Percentiles rank a stretch among this genome's conserved stretches.
phyloP scores from a whole-genome alignment of 768 basidiomycete genomes.

The Pisolithus albus region DNA sequence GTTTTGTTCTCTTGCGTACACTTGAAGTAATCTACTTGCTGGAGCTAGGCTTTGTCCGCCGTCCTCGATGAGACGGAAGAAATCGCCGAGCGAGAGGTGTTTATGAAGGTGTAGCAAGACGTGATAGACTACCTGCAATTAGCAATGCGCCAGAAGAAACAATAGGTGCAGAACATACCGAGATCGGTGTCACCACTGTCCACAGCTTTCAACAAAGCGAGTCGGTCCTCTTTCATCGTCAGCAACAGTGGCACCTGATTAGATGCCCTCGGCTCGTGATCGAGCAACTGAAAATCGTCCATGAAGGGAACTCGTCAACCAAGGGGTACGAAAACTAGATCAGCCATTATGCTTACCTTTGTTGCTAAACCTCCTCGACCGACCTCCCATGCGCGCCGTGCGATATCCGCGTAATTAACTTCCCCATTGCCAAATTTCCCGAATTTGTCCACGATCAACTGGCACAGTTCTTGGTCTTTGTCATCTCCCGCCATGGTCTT shows the following conservation, averaged over 20 bases:
- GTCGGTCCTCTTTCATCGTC: constrained; percentile 87
- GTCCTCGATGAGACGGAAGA: constrained; percentile 93
- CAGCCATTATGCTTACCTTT: constrained; percentile 44
- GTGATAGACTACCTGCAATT: constrained; percentile 65
- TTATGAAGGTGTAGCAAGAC: constrained; percentile 85
- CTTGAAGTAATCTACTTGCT: constrained; percentile 78
- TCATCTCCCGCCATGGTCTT: constrained; percentile 52
- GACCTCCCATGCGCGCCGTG: constrained; percentile 86
- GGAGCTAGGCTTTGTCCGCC: constrained; percentile 67
- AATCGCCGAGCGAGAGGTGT: constrained; percentile 76
- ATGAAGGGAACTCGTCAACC: background rate
- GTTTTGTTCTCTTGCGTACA: constrained; percentile 87
- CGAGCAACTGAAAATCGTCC: constrained; percentile 56
- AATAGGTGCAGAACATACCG: constrained; percentile 39
- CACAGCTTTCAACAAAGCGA: constrained; percentile 84
- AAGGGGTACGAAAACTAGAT: background rate
- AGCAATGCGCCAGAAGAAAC: background rate
- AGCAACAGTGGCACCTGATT: constrained; percentile 93
- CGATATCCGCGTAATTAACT: constrained; percentile 93
- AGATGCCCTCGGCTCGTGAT: constrained; percentile 80
- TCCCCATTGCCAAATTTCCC: constrained; percentile 67
- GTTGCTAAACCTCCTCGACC: constrained; percentile 77
- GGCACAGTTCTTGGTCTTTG: constrained; percentile 75
- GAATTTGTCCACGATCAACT: constrained; percentile 85
- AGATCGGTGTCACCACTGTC: constrained; percentile 95